Evolutionary conservation across 257 asterid genomes (phyloP), one percentile per base, ranked within the genome.

Genomic region (Verbascum thapsus): DNA sequence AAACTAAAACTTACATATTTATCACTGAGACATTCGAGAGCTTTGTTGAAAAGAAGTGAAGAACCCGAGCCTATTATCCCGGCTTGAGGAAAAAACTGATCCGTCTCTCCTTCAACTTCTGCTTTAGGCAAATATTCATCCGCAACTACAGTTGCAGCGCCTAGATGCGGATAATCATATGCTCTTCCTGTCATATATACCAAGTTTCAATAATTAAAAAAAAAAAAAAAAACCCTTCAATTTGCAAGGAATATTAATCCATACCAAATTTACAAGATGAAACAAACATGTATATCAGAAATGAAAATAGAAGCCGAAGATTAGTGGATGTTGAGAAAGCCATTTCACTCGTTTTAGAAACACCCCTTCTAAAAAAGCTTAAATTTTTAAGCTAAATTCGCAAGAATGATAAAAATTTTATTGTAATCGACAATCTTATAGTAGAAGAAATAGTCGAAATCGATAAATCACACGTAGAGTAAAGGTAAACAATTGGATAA

Each of bases 91-190:
- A 51, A 45, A 11, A 32, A 54, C 26, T 72, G 74, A 23, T 63
- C 72, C 0, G 64, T 38, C 57, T 49, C 78, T 53, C 81, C 83
- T 56, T 78, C 86, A 7, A 53, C 74, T 37, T 77, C 79, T 55
- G 83, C 76, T 63, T 74, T 66, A 5, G 95, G 97, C 68, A 84
- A 32, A 66, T 78, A 87, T 64, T 77, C 80, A 6, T 81, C 58
- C 13, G 84, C 80, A 23, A 85, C 66, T 30, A 74, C 90, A 2
- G 84, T 83, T 5, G 91, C 87, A 48, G 90, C 95, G 7, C 85
- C 94, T 12, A 83, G 67, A 37, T 79, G 79, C 15, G 87, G 78
- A 30, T 64, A 53, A 11, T 67, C 83, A 18, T 63, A 67, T 18
- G 88, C 80, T 60, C 9, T 67, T 39, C 89, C 94, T 89, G 82